phyloP scores from a whole-genome alignment of 2,329 filamentous ascomycete genomes.

The Alternaria longipes region DNA sequence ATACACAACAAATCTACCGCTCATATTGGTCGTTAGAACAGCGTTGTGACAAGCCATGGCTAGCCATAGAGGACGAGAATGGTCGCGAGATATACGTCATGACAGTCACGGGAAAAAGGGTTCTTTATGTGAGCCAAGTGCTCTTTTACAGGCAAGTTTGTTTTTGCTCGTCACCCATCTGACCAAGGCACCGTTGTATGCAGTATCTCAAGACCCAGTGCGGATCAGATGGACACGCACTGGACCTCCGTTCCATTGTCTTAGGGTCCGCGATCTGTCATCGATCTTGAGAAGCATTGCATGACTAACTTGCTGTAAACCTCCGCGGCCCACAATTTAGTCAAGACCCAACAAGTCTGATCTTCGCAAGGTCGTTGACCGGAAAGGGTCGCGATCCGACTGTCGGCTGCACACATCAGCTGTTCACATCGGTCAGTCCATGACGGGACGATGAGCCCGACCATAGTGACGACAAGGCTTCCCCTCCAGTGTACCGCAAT shows the following conservation, averaged over 20 bases:
- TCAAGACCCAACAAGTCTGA: constrained; percentile 2
- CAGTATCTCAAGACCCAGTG: neutral
- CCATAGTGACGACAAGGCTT: neutral
- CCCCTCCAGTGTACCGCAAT: constrained; percentile 1
- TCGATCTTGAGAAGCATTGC: neutral
- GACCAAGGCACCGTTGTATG: neutral
- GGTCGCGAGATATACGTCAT: neutral
- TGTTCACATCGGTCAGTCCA: neutral
- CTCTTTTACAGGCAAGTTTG: neutral
- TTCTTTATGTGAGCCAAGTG: neutral
- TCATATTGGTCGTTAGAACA: neutral
- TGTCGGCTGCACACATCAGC: neutral
- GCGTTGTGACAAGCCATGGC: neutral
- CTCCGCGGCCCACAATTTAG: neutral
- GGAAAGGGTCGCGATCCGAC: neutral
- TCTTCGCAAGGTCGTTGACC: neutral
- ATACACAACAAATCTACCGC: no score
- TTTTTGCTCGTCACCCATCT: neutral
- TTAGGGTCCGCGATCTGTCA: neutral
- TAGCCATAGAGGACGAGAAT: neutral
- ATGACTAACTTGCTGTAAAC: neutral
- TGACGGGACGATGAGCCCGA: constrained; percentile 5
- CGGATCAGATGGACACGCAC: neutral
- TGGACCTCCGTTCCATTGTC: neutral
- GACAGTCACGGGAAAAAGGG: neutral